Evolutionary conservation across 2,329 filamentous ascomycete species (phyloP), one percentile per base, ranked within the genome.

Genomic region (Colletotrichum truncatum): DNA sequence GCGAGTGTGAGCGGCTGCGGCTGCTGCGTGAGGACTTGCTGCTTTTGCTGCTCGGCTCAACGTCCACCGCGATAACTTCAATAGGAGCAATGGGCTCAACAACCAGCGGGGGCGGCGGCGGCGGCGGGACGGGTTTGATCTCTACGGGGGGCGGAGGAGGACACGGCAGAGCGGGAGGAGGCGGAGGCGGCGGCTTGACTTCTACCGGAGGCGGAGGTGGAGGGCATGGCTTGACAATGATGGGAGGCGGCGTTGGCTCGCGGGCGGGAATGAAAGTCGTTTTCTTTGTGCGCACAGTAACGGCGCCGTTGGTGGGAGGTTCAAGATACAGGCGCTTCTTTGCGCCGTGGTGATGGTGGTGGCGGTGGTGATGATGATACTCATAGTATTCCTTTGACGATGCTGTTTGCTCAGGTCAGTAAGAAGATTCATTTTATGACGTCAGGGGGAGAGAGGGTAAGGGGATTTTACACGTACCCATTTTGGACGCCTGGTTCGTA

Each of bases 241-340:
- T 69, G 10, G 72, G 73, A 0, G 73, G 68, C 6, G 77, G 76
- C 8, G 76, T 73, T 26, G 75, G 75, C 11, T 74, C 63, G 1
- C 75, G 73, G 12, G 79, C 78, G 34, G 79, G 79, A 45, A 81
- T 73, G 68, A 79, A 72, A 43, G 75, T 77, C 6, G 80, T 82
- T 71, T 80, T 69, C 64, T 74, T 75, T 41, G 72, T 74, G 41
- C 75, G 76, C 56, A 78, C 72, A 46, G 74, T 72, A 66, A 75
- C 71, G 59, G 78, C 73, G 69, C 81, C 80, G 43, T 76, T 76
- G 53, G 75, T 76, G 7, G 80, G 78, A 41, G 78, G 78, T 39
- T 76, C 72, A 39, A 82, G 76, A 65, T 82, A 82, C 70, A 82
- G 73, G 63, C 77, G 78, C 73, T 80, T 82, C 73, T 81, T 82